phyloP scores from a whole-genome alignment of 169 alveolate species.

The Besnoitia besnoiti region DNA sequence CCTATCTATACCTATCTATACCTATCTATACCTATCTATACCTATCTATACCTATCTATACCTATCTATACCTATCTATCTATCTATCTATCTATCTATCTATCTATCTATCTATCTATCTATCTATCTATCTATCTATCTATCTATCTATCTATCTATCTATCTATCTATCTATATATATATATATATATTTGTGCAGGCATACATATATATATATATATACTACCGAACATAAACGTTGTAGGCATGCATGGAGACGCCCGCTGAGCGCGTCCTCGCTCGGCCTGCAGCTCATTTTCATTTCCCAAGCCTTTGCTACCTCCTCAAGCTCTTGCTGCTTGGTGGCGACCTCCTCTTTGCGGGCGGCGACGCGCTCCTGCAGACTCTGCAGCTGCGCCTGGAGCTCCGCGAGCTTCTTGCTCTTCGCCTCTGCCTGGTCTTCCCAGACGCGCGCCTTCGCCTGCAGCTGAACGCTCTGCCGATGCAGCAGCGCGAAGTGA shows the following conservation, averaged over 20 bases:
- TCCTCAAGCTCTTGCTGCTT: neutral
- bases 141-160: neutral
- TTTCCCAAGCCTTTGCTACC: neutral
- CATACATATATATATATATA: too few species aligned
- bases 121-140: too few species aligned
- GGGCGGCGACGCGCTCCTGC: neutral
- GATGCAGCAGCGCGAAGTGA: neutral
- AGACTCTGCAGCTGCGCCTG: neutral
- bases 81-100: too few species aligned
- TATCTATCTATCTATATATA: too few species aligned
- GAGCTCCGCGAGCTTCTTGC: neutral
- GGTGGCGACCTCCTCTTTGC: neutral
- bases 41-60: too few species aligned
- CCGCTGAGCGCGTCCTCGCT: too few species aligned
- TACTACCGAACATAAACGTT: neutral
- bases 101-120: too few species aligned
- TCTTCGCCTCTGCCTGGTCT: neutral
- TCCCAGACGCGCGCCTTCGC: constrained; percentile 34
- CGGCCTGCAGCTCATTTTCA: too few species aligned
- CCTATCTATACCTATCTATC: neutral
- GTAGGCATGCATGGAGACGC: too few species aligned
- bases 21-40: too few species aligned
- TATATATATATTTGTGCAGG: too few species aligned
- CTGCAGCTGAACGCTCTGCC: constrained; percentile 34
- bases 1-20: too few species aligned